Evolutionary conservation across 345 rosid genomes (phyloP).

Genomic region (Gossypium longicalyx): DNA sequence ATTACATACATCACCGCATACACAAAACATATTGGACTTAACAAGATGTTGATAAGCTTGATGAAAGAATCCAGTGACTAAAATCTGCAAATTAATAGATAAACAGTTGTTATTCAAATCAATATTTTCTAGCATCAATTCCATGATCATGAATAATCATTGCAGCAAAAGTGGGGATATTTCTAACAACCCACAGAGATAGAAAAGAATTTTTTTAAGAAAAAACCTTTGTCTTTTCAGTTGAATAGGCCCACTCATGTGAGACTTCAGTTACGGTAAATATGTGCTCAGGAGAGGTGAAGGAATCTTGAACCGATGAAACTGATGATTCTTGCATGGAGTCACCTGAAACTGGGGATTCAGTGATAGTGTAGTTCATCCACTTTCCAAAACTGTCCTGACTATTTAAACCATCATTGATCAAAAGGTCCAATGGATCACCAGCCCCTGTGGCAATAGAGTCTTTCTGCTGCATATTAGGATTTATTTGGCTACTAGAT

Average conservation of each 20-base stretch:
- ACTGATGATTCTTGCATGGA: constrained; percentile 40
- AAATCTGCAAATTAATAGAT: constrained; percentile 41
- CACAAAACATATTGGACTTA: constrained; percentile 57
- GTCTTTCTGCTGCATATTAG: constrained; percentile 32
- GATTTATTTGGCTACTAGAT: constrained; percentile 30
- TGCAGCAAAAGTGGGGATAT: background rate
- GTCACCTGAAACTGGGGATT: constrained; percentile 49
- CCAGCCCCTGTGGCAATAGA: constrained; percentile 25
- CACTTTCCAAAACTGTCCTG: constrained; percentile 85
- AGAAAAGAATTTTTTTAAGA: background rate
- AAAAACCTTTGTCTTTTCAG: constrained; percentile 80
- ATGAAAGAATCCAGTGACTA: constrained; percentile 65
- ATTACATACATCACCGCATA: constrained; percentile 67
- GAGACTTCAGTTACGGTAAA: constrained; percentile 78
- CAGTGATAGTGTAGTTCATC: constrained; percentile 54
- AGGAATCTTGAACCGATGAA: constrained; percentile 37
- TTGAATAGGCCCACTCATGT: constrained; percentile 73
- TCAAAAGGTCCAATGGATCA: constrained; percentile 43
- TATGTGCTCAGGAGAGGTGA: constrained; percentile 47
- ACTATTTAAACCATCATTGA: constrained; percentile 52
- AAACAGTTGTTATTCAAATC: background rate
- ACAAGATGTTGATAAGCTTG: constrained; percentile 48
- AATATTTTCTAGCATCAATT: constrained; percentile 2
- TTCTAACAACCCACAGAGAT: background rate
- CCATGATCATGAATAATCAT: background rate